Base-by-base conservation (phyloP, 768 basidiomycete genomes). In the Agrocybe chaxingu region DNA sequence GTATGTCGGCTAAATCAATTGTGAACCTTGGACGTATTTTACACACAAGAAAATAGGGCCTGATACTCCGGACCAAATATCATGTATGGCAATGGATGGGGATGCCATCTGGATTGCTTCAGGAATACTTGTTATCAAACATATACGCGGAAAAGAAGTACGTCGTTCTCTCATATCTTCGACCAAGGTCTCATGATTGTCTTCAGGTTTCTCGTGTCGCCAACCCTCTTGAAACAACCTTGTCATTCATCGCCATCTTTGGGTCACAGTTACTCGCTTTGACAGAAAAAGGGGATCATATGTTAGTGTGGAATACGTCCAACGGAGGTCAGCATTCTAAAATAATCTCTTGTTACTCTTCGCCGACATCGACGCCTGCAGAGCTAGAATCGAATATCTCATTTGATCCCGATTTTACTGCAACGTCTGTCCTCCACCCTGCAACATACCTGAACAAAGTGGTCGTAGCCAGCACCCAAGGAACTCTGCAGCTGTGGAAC, bases 381-480 rank as follows among this genome's bases (percentile, higher is more conserved):
- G 89, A 77, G 45, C 66, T 90, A 29, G 76, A 85, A 44, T 74
- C 79, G 3, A 81, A 81, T 3, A 80, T 98, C 42, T 76, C 83
- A 38, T 96, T 99, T 60, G 89, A 93, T 43, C 61, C 80, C 6
- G 83, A 79, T 13, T 98, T 98, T 66, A 87, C 85, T 1, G 95
- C 95, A n/a, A 87, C 82, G 4, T 77, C 76, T 24, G 72, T 97
- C 38, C 75, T 97, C 4, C 97, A 99, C 64, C 97, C 97, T 2
- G 87, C 93, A 1, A 98, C 97, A 9, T 98, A 98, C 68, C 67
- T 99, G 45, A 98, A 99, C 74, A 99, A 99, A 71, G 76, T 98
- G 0, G 74, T 98, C 1, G 80, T 98, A 8, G 82, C 86, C 3
- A 90, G 92, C 59, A 78, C 72, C 49, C 78, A 94, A 65, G 97